Evolutionary conservation across 169 alveolate genomes (phyloP), one percentile per base, ranked within the genome.

Genomic region (Eimeria falciformis): DNA sequence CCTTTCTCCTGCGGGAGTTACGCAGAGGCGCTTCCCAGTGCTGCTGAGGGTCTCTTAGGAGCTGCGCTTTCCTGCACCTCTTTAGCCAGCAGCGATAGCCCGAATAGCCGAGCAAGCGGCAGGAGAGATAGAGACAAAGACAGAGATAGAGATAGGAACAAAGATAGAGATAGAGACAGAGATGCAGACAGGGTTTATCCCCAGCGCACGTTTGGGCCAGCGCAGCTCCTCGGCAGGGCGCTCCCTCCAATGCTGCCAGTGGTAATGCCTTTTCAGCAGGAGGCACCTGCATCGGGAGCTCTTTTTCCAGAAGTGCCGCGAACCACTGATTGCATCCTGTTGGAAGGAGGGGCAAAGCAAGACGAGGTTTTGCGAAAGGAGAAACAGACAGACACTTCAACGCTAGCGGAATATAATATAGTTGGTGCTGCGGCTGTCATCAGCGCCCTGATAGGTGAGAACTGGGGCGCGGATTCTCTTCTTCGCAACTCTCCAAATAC

Each of bases 211-310:
- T 68, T 68, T 25, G 79, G 37, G n/a, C 3, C 79, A 33, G 79
- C 21, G 79, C 79, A 23, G 37, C 79, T 68, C 9, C 79, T 68
- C 18, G 79, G 79, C 2, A 68, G 79, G 45, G 79, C 23, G 33
- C 79, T 43, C 45, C 79, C 79, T 5, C 47, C 37, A 2, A n/a
- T n/a, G n/a, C n/a, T n/a, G n/a, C n/a, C n/a, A n/a, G n/a, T n/a
- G n/a, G n/a, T n/a, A n/a, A n/a, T n/a, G n/a, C n/a, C n/a, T n/a
- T n/a, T n/a, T n/a, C n/a, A n/a, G n/a, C n/a, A n/a, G n/a, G n/a
- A n/a, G n/a, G n/a, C n/a, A n/a, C n/a, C n/a, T n/a, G n/a, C n/a
- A n/a, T n/a, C n/a, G n/a, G n/a, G n/a, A n/a, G n/a, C n/a, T n/a
- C n/a, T n/a, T n/a, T n/a, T n/a, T n/a, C n/a, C n/a, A n/a, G n/a